Percentiles rank a stretch among this genome's conserved stretches.
These are phyloP conservation scores for Vaccinium darrowii DNA, from an alignment of 148 eudicot species.

Conservation along the genomic window DNA sequence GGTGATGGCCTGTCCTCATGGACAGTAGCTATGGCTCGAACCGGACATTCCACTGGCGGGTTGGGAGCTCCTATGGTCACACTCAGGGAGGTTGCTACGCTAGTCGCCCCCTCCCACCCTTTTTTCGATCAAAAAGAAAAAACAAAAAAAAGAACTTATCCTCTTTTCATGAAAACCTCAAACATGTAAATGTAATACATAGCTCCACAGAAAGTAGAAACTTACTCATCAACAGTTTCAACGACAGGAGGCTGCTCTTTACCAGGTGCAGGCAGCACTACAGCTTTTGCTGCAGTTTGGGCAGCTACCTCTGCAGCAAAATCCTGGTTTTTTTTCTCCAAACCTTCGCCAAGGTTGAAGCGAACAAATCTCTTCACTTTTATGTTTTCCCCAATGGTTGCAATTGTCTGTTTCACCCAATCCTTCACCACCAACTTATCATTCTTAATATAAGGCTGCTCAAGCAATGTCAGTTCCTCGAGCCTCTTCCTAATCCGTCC, in stretches of 20 bases:
- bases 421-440: conserved; percentile 87
- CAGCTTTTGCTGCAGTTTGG: conserved; percentile 74
- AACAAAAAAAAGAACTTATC: not conserved
- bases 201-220: conserved; percentile 1
- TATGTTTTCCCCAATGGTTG: conserved; percentile 88
- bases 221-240: conserved; percentile 71
- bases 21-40: too few relatives aligned
- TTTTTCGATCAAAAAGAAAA: too few relatives aligned
- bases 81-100: too few relatives aligned
- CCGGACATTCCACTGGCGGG: too few relatives aligned
- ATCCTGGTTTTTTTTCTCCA: conserved; percentile 85
- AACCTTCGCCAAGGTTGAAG: conserved; percentile 87
- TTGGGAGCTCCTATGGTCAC: too few relatives aligned
- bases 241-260: conserved; percentile 51
- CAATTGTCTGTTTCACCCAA: conserved; percentile 89
- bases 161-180: not conserved
- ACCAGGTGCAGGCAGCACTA: conserved; percentile 31
- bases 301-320: conserved; percentile 99
- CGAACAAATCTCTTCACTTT: conserved; percentile 80
- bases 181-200: not conserved
- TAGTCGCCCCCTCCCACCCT: too few relatives aligned
- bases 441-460: conserved; percentile 90
- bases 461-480: conserved; percentile 85
- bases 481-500: conserved; percentile 90
- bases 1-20: too few relatives aligned